Conservation (phyloP, 2,329 filamentous ascomycete genomes). For the Pseudopithomyces chartarum region DNA sequence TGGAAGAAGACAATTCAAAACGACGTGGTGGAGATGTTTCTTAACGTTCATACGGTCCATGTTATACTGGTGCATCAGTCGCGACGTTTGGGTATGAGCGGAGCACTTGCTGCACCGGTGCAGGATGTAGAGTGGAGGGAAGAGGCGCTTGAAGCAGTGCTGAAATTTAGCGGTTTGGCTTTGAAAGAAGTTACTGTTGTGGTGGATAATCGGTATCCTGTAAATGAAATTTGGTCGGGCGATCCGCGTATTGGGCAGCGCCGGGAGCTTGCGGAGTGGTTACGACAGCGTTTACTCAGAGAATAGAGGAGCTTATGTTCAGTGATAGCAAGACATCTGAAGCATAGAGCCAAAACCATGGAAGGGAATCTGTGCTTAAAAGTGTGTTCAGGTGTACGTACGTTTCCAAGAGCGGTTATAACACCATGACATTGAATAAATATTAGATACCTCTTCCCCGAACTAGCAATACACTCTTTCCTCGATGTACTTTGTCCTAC, state of each 20-base stretch:
- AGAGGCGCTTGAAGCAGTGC: neutral
- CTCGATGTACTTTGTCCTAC: too few species aligned
- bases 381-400: too few species aligned
- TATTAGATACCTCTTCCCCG: too few species aligned
- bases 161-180: neutral
- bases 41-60: neutral
- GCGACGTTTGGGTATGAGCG: neutral
- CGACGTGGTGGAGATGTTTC: neutral
- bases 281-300: neutral
- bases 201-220: neutral
- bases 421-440: too few species aligned
- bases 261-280: neutral
- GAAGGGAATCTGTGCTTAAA: too few species aligned
- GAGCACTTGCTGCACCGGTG: neutral
- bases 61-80: neutral
- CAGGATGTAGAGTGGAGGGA: neutral
- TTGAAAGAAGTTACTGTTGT: neutral
- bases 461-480: too few species aligned
- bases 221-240: neutral
- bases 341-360: too few species aligned
- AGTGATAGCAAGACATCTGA: too few species aligned
- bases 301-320: neutral
- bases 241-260: neutral
- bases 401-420: too few species aligned
- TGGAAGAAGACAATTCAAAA: neutral